Evolutionary conservation across 495 filamentous ascomycete species (phyloP).

Genomic region (Amphirosellinia nigrospora): DNA sequence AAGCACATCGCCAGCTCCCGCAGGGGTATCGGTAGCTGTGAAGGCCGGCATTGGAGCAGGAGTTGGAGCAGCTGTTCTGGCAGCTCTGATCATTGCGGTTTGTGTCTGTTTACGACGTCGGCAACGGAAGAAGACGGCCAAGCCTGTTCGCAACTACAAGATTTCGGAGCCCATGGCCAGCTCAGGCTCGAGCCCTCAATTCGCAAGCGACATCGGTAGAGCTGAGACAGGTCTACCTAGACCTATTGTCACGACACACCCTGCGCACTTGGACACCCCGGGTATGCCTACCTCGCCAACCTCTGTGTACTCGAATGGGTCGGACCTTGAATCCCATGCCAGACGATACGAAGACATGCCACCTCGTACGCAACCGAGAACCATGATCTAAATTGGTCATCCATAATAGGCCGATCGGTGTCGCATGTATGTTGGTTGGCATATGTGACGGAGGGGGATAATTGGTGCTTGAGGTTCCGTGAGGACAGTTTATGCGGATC

Average conservation of each 20-base stretch:
- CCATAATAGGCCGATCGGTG: background rate
- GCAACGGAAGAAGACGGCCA: slow-evolving; percentile 29
- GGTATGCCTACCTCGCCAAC: slow-evolving; percentile 26
- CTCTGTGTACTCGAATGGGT: slow-evolving; percentile 28
- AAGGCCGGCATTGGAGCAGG: slow-evolving; percentile 55
- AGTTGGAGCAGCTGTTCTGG: slow-evolving; percentile 40
- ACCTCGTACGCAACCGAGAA: slow-evolving; percentile 47
- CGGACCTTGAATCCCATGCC: slow-evolving; percentile 48
- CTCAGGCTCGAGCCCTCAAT: slow-evolving; percentile 42
- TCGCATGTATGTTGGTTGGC: background rate
- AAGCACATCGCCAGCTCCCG: slow-evolving; percentile 5
- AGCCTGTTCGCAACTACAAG: slow-evolving; percentile 37
- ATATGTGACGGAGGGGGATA: background rate
- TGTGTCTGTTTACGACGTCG: slow-evolving; percentile 43
- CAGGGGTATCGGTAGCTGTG: slow-evolving; percentile 41
- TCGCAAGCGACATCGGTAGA: slow-evolving; percentile 35
- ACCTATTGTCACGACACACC: slow-evolving; percentile 25
- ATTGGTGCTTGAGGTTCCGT: background rate
- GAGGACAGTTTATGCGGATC: background rate
- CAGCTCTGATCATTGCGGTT: slow-evolving; percentile 36
- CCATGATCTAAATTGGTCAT: slow-evolving; percentile 47
- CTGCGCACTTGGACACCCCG: background rate
- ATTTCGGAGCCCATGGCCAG: slow-evolving; percentile 52
- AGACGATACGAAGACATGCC: slow-evolving; percentile 56
- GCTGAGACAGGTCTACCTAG: slow-evolving; percentile 28